Evolutionary conservation across 2,329 filamentous ascomycete genomes (phyloP).

Genomic region (Talaromyces sp.): DNA sequence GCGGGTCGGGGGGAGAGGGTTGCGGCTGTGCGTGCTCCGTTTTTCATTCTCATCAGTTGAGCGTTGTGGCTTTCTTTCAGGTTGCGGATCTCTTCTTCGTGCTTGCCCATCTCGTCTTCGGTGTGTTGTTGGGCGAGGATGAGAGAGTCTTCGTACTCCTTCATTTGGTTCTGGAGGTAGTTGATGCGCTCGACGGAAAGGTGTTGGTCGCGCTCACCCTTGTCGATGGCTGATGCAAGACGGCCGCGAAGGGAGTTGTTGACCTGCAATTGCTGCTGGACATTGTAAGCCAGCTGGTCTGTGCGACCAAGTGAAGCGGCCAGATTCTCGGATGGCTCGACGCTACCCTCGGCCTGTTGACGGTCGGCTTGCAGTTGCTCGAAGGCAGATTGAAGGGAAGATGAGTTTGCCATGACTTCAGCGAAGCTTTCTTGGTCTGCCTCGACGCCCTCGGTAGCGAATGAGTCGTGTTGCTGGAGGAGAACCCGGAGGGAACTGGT

Average conservation of each 20-base stretch:
- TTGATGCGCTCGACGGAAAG: conserved; percentile 80
- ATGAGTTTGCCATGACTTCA: conserved; percentile 62
- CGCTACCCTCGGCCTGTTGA: conserved; percentile 68
- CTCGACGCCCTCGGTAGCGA: conserved; percentile 65
- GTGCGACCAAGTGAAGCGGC: conserved; percentile 74
- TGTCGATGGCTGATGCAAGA: conserved; percentile 75
- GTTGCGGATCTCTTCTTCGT: conserved; percentile 80
- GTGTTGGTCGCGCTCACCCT: conserved; percentile 82
- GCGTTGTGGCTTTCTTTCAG: conserved; percentile 76
- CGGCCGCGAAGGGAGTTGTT: conserved; percentile 77
- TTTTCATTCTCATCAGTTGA: conserved; percentile 74
- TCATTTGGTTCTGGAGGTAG: conserved; percentile 77
- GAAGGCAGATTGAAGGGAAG: conserved; percentile 74
- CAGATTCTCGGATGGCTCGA: conserved; percentile 72
- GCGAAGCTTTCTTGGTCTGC: conserved; percentile 47
- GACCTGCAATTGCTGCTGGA: conserved; percentile 75
- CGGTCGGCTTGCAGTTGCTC: conserved; percentile 70
- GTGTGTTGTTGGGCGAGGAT: conserved; percentile 80
- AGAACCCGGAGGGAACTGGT: conserved; percentile 79
- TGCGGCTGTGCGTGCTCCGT: conserved; percentile 49
- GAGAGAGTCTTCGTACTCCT: conserved; percentile 79
- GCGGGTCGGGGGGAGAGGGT: conserved; percentile 60
- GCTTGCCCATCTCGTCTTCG: conserved; percentile 78
- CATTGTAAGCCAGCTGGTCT: conserved; percentile 76
- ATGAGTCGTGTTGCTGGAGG: conserved; percentile 79